Percentiles rank a stretch among this genome's conserved stretches.
These are phyloP conservation scores for Diutina siamensis DNA, from an alignment of 1,139 yeast genomes.

Conservation along the genomic window DNA sequence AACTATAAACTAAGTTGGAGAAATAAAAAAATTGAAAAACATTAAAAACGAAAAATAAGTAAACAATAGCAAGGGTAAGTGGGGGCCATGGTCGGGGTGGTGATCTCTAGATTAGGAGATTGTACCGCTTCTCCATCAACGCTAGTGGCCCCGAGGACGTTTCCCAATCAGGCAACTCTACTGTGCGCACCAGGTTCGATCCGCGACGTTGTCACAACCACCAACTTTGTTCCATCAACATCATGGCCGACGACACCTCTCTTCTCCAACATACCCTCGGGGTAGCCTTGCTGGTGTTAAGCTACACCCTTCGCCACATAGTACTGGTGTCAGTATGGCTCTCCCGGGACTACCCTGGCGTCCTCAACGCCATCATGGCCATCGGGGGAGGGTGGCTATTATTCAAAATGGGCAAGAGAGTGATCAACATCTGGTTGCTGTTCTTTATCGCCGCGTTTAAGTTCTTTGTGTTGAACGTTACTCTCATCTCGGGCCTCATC, in stretches of 20 bases:
- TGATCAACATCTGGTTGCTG: background rate
- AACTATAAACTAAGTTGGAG: too few species aligned
- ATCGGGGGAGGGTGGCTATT: background rate
- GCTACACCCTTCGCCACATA: background rate
- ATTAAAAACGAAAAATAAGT: too few species aligned
- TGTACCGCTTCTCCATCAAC: too few species aligned
- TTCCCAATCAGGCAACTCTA: too few species aligned
- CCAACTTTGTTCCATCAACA: too few species aligned
- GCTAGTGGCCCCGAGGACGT: too few species aligned
- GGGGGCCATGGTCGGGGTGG: too few species aligned
- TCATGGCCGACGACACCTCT: background rate
- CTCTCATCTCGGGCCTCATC: background rate
- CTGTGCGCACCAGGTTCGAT: too few species aligned
- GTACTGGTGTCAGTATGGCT: background rate
- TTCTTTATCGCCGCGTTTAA: background rate
- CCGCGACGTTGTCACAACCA: too few species aligned
- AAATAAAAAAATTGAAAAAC: too few species aligned
- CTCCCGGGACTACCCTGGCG: slow-evolving; percentile 3
- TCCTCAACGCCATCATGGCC: slow-evolving; percentile 1
- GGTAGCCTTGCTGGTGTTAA: background rate
- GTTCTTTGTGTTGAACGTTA: background rate
- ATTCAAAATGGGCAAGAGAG: background rate
- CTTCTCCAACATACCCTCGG: background rate
- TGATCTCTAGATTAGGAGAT: too few species aligned
- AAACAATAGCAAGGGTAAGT: too few species aligned